Evolutionary conservation across 768 basidiomycete genomes (phyloP), one percentile per base, ranked within the genome.

Genomic region (Tricholoma flavovirens): DNA sequence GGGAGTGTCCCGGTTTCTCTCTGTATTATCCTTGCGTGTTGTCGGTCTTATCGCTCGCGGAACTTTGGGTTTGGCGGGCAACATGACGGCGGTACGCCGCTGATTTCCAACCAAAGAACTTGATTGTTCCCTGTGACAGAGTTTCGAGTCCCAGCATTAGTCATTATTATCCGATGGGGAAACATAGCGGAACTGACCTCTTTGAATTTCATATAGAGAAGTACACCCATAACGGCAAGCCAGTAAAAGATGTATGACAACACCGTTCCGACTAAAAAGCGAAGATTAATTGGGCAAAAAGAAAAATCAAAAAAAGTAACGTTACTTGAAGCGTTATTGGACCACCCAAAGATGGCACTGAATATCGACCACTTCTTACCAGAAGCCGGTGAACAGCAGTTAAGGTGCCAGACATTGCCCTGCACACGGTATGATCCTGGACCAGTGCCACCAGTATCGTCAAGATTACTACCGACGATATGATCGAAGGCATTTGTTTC

Each of bases 161-260:
- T 30, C 29, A n/a, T 29, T 49, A 17, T 30, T 15, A 14, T 17
- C 26, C 3, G n/a, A 5, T 8, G 26, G 3, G 7, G 19, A 26
- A 24, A 7, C 7, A 11, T 22, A 22, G 22, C 5, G 4, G 22
- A 45, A 62, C 70, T 55, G 58, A 78, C 83, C 75, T 84, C 82
- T 52, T 63, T 75, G 64, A 70, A 89, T 71, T 91, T 91, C 75
- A 89, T 72, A 60, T 71, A 80, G 51, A 88, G 65, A 51, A 98
- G 78, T 2, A 75, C 74, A 32, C 65, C 79, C 46, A 95, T 83
- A 61, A 88, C 89, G 11, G 86, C 82, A 58, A 97, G 60, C 95
- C 95, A 98, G 76, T 95, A 98, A 71, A 92, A 88, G 49, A 91
- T 83, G 69, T 98, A 98, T 0, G 85, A 75, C n/a, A 96, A 75